Conservation (phyloP, 441 rosid genomes). For the Arabidopsis hybrid region DNA sequence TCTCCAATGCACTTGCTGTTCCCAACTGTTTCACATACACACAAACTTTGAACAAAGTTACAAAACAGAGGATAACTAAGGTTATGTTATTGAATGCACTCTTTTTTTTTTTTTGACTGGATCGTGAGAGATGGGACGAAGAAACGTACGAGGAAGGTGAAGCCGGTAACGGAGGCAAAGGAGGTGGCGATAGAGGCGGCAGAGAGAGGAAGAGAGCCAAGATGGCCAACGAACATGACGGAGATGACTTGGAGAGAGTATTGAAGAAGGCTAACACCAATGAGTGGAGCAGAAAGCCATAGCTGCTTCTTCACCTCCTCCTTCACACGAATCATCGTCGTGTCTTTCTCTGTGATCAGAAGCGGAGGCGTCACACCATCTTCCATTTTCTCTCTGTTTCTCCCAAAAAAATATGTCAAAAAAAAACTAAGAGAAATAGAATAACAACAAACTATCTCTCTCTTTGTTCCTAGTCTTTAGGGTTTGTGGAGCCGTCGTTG, state of each 20-base stretch:
- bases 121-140: background rate
- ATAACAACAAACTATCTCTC: background rate
- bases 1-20: constrained; percentile 63
- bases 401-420: background rate
- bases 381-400: background rate
- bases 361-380: constrained; percentile 27
- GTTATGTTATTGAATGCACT: too few relatives aligned
- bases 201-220: constrained; percentile 59
- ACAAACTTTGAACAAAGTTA: too few relatives aligned
- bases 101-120: too few relatives aligned
- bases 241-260: constrained; percentile 64
- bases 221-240: constrained; percentile 75
- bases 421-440: background rate
- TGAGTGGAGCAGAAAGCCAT: constrained; percentile 70
- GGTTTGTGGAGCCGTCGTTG: background rate
- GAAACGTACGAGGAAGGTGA: constrained; percentile 64
- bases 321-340: constrained; percentile 11
- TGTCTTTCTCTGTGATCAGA: constrained; percentile 2
- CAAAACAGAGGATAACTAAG: too few relatives aligned
- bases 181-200: constrained; percentile 78
- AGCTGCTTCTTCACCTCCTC: constrained; percentile 66
- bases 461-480: background rate
- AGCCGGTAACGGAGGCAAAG: constrained; percentile 67
- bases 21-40: constrained; percentile 46
- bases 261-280: constrained; percentile 53